These are phyloP conservation scores for Aaosphaeria arxii DNA, from an alignment of 2,329 filamentous ascomycete genomes.

Conservation along the genomic window DNA sequence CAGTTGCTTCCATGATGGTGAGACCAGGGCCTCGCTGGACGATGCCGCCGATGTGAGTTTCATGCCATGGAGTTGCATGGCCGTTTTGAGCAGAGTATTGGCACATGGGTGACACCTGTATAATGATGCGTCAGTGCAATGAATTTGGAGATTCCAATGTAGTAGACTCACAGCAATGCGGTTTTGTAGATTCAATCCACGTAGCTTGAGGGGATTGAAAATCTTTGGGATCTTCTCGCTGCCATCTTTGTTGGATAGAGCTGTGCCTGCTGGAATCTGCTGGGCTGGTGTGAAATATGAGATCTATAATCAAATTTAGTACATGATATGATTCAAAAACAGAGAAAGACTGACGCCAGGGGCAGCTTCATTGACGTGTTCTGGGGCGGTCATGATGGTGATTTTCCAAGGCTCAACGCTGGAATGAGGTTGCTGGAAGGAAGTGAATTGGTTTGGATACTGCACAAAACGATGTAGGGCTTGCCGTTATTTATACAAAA, in stretches of 20 bases:
- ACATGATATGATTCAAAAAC: not conserved
- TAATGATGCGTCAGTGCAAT: not conserved
- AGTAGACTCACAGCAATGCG: constrained; percentile 44
- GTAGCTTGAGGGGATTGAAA: constrained; percentile 56
- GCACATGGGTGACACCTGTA: constrained; percentile 52
- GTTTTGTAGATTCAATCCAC: constrained; percentile 64
- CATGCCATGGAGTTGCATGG: constrained; percentile 76
- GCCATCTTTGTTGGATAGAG: constrained; percentile 45
- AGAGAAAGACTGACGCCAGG: constrained; percentile 33
- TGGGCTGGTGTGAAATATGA: constrained; percentile 50
- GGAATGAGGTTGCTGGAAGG: no score
- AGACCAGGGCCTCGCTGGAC: constrained; percentile 72
- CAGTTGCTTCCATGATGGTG: constrained; percentile 74
- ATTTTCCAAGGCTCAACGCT: constrained; percentile 3
- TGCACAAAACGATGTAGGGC: no score
- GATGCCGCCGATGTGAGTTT: constrained; percentile 79
- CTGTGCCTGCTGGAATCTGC: constrained; percentile 46
- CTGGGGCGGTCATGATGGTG: constrained; percentile 10
- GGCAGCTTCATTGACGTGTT: constrained; percentile 39
- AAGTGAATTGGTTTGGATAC: no score
- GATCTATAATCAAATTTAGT: constrained; percentile 21
- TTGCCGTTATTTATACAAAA: no score
- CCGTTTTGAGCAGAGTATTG: constrained; percentile 68
- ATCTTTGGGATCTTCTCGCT: constrained; percentile 56
- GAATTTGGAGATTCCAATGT: not conserved